A percentile compares a stretch with the other conserved stretches of the same genome.
These are phyloP conservation scores for Rhododendron griersonianum DNA, from an alignment of 148 eudicot species.

Conservation along the genomic window DNA sequence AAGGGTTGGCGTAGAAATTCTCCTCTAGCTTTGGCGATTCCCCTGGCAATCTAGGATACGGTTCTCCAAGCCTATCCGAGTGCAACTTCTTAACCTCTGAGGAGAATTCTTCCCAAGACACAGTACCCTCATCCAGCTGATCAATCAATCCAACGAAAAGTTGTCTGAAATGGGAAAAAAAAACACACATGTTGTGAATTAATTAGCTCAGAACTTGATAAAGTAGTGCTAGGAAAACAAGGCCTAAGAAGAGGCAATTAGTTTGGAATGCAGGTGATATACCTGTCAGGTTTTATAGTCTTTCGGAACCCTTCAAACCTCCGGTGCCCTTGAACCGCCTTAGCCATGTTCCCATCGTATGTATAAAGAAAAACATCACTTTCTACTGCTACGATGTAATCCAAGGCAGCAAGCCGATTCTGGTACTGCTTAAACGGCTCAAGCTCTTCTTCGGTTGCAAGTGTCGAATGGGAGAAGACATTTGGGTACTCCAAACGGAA, in stretches of 20 bases:
- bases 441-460: constrained; percentile 50
- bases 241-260: neutral
- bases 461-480: constrained; percentile 46
- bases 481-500: constrained; percentile 47
- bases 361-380: constrained; percentile 70
- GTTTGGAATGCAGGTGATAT: neutral
- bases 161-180: constrained; percentile 21
- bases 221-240: neutral
- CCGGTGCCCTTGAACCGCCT: constrained; percentile 75
- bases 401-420: constrained; percentile 69
- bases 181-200: neutral
- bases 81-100: constrained; percentile 46
- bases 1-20: constrained; percentile 68
- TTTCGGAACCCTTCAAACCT: constrained; percentile 57
- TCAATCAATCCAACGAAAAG: constrained; percentile 49
- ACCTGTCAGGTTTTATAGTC: constrained; percentile 77
- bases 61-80: constrained; percentile 39
- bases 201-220: neutral
- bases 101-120: constrained; percentile 55
- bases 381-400: constrained; percentile 54
- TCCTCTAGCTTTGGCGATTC: constrained; percentile 48
- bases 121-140: constrained; percentile 38
- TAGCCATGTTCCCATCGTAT: constrained; percentile 82
- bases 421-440: constrained; percentile 37
- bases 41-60: constrained; percentile 37